Evolutionary conservation across 768 basidiomycete genomes (phyloP), one percentile per base, ranked within the genome.

Genomic region (Calocera viscosa): DNA sequence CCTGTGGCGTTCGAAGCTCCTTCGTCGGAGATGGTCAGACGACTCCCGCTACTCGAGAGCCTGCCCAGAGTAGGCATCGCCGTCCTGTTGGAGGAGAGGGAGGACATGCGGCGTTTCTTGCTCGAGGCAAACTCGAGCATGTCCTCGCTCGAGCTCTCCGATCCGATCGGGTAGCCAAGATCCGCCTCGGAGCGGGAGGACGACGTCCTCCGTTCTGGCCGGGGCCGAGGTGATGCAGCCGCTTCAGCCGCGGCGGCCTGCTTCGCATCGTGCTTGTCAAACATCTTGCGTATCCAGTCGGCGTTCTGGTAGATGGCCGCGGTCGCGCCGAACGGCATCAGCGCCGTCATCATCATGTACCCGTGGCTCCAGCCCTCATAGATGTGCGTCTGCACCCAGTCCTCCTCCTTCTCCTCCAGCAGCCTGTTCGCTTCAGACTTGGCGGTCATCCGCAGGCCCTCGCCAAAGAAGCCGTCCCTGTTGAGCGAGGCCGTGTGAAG

Each of bases 341-440:
- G 76, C 26, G 84, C 78, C 40, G 88, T 83, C 95, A 99, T 99
- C 79, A 96, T 95, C 72, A 95, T 82, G 78, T 93, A 97, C 39
- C 93, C 95, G 76, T 96, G 94, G 72, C 91, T 92, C 96, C 94
- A 97, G 63, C 94, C 94, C 33, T 90, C 89, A 76, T 95, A 91
- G 67, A 97, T 83, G 70, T 90, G 86, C 81, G 93, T 87, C 75
- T 90, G 88, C 24, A 96, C 92, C 94, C 94, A 94, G 74, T 96
- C 94, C 69, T 90, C 87, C 68, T 97, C 96, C 64, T 81, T 84
- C 77, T 96, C 89, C 26, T 80, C 72, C 12, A 60, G 73, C 75
- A 64, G 76, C 69, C 69, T 68, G 38, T 67, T 66, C 17, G 65
- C 73, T 53, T 76, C 72, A 35, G 66, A 63, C 38, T 71, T 64